phyloP scores from a whole-genome alignment of 768 basidiomycete genomes.

The Roridomyces roridus region DNA sequence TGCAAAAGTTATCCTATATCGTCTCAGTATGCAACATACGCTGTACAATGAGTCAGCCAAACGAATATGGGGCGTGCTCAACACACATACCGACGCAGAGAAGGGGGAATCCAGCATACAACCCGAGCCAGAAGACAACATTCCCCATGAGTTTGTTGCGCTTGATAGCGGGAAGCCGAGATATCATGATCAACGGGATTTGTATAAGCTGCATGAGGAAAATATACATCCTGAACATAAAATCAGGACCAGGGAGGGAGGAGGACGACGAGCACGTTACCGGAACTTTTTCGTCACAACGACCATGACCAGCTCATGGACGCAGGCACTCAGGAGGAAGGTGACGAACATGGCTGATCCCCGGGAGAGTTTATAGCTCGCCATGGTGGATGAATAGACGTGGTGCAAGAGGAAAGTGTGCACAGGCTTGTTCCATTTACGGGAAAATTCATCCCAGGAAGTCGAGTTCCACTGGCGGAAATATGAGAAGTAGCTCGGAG shows the following conservation, averaged over 20 bases:
- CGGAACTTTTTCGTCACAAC: constrained; percentile 92
- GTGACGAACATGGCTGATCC: constrained; percentile 90
- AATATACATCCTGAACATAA: constrained; percentile 72
- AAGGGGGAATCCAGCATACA: constrained; percentile 92
- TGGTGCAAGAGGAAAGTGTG: constrained; percentile 93
- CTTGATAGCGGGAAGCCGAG: constrained; percentile 78
- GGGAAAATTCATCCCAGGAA: constrained; percentile 95
- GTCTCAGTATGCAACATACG: constrained; percentile 61
- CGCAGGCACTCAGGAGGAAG: constrained; percentile 87
- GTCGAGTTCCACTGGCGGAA: constrained; percentile 88
- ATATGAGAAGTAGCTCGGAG: not conserved
- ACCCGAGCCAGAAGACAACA: constrained; percentile 91
- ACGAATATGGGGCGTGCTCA: not conserved
- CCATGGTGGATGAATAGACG: constrained; percentile 90
- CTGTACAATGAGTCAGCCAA: not conserved
- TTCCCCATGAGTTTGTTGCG: constrained; percentile 84
- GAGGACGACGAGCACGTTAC: constrained; percentile 44
- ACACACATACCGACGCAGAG: constrained; percentile 69
- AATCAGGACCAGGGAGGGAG: not conserved
- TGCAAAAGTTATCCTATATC: not conserved
- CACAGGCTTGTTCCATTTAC: constrained; percentile 99
- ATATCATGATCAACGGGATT: constrained; percentile 87
- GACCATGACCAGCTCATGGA: constrained; percentile 96
- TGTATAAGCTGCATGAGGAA: constrained; percentile 88
- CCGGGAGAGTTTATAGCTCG: constrained; percentile 75